phyloP scores from a whole-genome alignment of 768 basidiomycete species.

The Erythrobasidium yunnanense region DNA sequence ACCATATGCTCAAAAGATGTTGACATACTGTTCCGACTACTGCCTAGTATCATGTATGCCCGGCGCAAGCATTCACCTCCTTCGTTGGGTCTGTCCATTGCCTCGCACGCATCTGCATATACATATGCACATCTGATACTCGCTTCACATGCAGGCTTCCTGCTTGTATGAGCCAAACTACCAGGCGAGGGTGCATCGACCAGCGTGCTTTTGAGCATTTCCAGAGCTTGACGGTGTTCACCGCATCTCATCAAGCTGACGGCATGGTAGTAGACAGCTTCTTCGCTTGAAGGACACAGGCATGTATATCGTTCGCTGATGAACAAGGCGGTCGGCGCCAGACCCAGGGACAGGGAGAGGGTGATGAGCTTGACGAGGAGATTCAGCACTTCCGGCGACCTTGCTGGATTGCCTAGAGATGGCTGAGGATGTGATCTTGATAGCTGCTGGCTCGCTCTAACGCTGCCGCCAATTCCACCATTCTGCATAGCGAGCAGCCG shows the following conservation, averaged over 20 bases:
- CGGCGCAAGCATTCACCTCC: conserved; percentile 44
- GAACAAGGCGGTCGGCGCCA: conserved; percentile 58
- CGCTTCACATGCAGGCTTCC: conserved; percentile 51
- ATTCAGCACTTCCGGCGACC: conserved; percentile 15
- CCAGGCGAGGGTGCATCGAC: neutral
- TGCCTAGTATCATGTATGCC: conserved; percentile 44
- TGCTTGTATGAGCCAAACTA: conserved; percentile 33
- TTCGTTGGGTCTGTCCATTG: conserved; percentile 62
- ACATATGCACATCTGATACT: conserved; percentile 70
- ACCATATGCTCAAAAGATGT: too few relatives aligned
- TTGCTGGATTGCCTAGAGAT: conserved; percentile 11
- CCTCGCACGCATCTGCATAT: conserved; percentile 62
- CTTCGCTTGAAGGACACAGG: conserved; percentile 60
- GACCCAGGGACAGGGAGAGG: conserved; percentile 32
- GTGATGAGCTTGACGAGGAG: conserved; percentile 12
- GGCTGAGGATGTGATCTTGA: conserved; percentile 5
- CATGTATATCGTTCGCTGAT: conserved; percentile 75
- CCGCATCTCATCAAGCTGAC: conserved; percentile 59
- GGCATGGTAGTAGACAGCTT: conserved; percentile 75
- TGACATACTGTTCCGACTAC: conserved; percentile 48
- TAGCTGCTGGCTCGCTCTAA: neutral
- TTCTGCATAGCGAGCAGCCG: too few relatives aligned
- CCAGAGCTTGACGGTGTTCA: conserved; percentile 63
- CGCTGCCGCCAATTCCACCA: neutral
- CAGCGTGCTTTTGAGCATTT: conserved; percentile 47